Evolutionary conservation across 805 yeast genomes (phyloP).

Genomic region (Kluyveromyces nonfermentans): DNA sequence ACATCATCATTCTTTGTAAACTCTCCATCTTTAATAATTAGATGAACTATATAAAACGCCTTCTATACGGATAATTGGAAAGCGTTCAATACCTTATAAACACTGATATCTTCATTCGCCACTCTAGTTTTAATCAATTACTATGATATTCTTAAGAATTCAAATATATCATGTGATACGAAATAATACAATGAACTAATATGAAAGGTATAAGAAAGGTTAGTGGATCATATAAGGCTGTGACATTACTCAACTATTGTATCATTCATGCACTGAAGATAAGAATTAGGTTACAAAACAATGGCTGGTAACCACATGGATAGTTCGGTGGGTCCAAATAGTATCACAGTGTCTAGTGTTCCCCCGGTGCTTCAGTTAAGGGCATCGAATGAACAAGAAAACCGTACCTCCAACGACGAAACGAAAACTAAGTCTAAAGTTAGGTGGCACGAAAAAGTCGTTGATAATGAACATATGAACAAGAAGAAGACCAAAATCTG

Average conservation of each 20-base stretch:
- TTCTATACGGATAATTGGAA: not conserved
- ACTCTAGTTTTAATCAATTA: not conserved
- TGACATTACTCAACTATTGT: no score
- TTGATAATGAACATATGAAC: conserved; percentile 84
- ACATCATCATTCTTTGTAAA: conserved; percentile 34
- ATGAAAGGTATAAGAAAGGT: not conserved
- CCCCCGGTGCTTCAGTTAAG: conserved; percentile 23
- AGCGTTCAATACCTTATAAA: not conserved
- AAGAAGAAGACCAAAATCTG: conserved; percentile 89
- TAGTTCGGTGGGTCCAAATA: conserved; percentile 11
- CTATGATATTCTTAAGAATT: no score
- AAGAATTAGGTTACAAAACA: not conserved
- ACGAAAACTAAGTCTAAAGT: conserved; percentile 41
- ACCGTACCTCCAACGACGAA: conserved; percentile 1
- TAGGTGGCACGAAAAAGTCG: conserved; percentile 74
- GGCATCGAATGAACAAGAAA: conserved; percentile 7
- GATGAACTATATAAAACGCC: not conserved
- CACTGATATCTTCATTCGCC: not conserved
- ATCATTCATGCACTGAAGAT: not conserved
- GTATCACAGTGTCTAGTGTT: conserved; percentile 13
- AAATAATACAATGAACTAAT: not conserved
- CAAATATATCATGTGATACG: not conserved
- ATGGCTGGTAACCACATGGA: not conserved
- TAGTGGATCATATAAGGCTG: not conserved
- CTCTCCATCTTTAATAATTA: conserved; percentile 28